Conservation (phyloP, 1,139 yeast genomes). For the Lodderomyces parapsilosis region DNA sequence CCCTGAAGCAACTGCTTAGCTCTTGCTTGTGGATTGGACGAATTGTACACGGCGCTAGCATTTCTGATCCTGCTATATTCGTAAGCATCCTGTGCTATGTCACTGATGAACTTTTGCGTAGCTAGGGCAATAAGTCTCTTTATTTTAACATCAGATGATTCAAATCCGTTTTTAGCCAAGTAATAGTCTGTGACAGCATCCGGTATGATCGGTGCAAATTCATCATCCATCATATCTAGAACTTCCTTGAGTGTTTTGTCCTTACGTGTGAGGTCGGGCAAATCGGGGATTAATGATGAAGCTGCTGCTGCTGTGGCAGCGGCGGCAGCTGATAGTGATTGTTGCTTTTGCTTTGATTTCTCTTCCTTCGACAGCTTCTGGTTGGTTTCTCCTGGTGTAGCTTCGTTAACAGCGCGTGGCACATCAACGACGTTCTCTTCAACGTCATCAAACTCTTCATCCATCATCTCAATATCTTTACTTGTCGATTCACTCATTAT, state of each 20-base stretch:
- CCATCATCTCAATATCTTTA: conserved; percentile 16
- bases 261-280: conserved; percentile 74
- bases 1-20: conserved; percentile 78
- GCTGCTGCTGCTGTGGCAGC: conserved; percentile 13
- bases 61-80: conserved; percentile 91
- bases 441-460: conserved; percentile 32
- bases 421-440: conserved; percentile 16
- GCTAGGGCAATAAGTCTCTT: conserved; percentile 89
- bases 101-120: conserved; percentile 91
- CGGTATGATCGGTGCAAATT: conserved; percentile 93
- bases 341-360: conserved; percentile 12
- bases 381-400: conserved; percentile 3
- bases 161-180: conserved; percentile 84
- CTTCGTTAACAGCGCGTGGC: conserved; percentile 1
- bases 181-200: conserved; percentile 98
- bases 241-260: conserved; percentile 89
- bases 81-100: conserved; percentile 94
- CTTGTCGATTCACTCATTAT: conserved; percentile 1
- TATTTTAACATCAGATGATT: conserved; percentile 73
- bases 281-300: conserved; percentile 37
- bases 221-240: conserved; percentile 80
- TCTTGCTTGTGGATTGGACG: conserved; percentile 82
- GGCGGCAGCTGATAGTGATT: conserved; percentile 12
- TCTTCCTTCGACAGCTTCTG: conserved; percentile 12
- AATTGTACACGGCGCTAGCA: conserved; percentile 75